A percentile compares a stretch with the other conserved stretches of the same genome.
phyloP scores from a whole-genome alignment of 169 alveolate genomes.

The Eimeria falciformis region DNA sequence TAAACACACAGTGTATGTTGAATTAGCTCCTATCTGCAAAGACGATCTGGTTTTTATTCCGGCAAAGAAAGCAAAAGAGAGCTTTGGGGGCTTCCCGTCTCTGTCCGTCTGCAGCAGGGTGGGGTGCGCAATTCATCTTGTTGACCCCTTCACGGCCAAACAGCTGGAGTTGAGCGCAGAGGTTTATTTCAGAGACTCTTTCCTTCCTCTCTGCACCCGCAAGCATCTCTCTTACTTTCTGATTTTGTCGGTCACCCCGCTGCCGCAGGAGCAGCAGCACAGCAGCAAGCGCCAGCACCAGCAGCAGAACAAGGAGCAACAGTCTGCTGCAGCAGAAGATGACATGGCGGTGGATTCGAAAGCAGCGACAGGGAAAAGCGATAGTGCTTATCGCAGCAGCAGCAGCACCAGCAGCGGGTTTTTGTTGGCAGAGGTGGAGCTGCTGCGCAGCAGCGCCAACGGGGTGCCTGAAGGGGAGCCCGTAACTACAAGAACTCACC shows the following conservation, averaged over 20 bases:
- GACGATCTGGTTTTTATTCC: constrained; percentile 97
- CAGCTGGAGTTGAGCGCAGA: constrained; percentile 86
- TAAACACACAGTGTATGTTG: constrained; percentile 95
- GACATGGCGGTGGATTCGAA: background rate
- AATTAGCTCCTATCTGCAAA: constrained; percentile 97
- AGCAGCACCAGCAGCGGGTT: constrained; percentile 27
- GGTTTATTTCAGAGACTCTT: constrained; percentile 83
- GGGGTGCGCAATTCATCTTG: constrained; percentile 85
- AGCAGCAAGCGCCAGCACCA: background rate
- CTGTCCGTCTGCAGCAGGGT: constrained; percentile 89
- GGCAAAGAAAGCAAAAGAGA: constrained; percentile 84
- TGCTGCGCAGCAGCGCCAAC: constrained; percentile 54
- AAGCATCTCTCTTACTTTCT: constrained; percentile 68
- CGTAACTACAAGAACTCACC: constrained; percentile 25
- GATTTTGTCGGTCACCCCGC: constrained; percentile 56
- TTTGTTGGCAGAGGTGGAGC: constrained; percentile 45
- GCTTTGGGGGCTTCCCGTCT: constrained; percentile 95
- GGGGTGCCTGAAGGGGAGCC: constrained; percentile 64
- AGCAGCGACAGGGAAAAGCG: constrained; percentile 5
- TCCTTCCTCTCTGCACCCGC: constrained; percentile 79
- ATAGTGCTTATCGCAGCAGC: background rate
- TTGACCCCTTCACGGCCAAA: constrained; percentile 90
- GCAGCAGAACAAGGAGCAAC: constrained; percentile 16
- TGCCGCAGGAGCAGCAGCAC: constrained; percentile 3
- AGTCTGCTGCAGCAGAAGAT: background rate